Evolutionary conservation across 345 rosid species (phyloP).

Genomic region (Pelargonium nanum): DNA sequence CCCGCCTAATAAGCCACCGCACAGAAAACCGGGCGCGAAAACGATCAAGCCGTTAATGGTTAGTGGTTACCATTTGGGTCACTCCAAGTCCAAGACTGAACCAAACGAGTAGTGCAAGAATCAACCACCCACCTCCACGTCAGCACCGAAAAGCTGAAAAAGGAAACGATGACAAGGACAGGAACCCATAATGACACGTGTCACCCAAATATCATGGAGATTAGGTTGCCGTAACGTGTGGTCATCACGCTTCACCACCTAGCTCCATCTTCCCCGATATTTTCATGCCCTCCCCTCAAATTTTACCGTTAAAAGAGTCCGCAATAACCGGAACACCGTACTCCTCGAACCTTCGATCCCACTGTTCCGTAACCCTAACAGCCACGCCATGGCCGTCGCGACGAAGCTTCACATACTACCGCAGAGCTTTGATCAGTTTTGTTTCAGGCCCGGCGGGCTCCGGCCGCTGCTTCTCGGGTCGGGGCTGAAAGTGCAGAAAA

Average conservation of each 20-base stretch:
- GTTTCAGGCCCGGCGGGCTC: not conserved
- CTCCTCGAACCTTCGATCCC: too few species aligned
- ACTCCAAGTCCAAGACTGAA: not conserved
- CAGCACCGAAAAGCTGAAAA: not conserved
- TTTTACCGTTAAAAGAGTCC: not conserved
- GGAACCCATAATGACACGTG: not conserved
- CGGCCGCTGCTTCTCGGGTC: not conserved
- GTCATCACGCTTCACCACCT: not conserved
- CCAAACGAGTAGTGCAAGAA: not conserved
- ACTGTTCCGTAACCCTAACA: not conserved
- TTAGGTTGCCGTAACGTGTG: not conserved
- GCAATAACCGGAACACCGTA: not conserved
- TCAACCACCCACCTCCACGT: not conserved
- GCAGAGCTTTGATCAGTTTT: not conserved
- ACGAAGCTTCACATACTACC: not conserved
- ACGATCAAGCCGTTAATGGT: not conserved
- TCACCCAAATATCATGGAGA: not conserved
- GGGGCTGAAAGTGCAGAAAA: not conserved
- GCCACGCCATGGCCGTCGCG: not conserved
- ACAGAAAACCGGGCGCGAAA: too few species aligned
- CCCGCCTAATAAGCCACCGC: too few species aligned
- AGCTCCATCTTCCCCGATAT: not conserved
- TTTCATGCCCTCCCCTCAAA: not conserved
- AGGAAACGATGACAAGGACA: not conserved
- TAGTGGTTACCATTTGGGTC: not conserved